phyloP scores from a whole-genome alignment of 2,329 filamentous ascomycete genomes.

The Diaporthe velutina region DNA sequence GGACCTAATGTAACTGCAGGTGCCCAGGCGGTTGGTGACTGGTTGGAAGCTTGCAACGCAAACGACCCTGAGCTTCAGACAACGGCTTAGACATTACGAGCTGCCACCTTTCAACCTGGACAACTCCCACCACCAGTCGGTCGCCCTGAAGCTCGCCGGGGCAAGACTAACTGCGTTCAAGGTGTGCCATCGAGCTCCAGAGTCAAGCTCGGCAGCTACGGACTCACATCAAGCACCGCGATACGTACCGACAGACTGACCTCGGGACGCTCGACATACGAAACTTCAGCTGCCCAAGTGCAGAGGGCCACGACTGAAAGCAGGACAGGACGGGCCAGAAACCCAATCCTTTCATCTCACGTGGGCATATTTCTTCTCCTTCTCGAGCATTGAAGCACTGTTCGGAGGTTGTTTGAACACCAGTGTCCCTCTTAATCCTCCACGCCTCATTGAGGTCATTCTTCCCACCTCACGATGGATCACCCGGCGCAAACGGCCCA shows the following conservation, averaged over 20 bases:
- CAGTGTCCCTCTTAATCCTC: background rate
- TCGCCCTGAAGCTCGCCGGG: slow-evolving; percentile 11
- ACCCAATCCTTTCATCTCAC: background rate
- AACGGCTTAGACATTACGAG: slow-evolving; percentile 20
- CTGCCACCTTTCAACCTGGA: slow-evolving; percentile 17
- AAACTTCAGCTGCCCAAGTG: slow-evolving; percentile 15
- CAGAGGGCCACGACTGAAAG: background rate
- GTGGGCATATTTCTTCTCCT: background rate
- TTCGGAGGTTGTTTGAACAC: background rate
- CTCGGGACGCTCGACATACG: background rate
- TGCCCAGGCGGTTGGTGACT: slow-evolving; percentile 19
- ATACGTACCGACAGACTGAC: slow-evolving; percentile 17
- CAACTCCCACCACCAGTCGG: slow-evolving; percentile 14
- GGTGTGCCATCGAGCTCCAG: slow-evolving; percentile 18
- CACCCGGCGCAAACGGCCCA: slow-evolving; percentile 33
- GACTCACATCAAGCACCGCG: slow-evolving; percentile 8
- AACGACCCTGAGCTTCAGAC: slow-evolving; percentile 19
- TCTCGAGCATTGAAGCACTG: background rate
- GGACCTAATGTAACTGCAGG: slow-evolving; percentile 13
- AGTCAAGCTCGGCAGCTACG: slow-evolving; percentile 11
- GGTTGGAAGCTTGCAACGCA: slow-evolving; percentile 23
- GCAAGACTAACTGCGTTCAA: slow-evolving; percentile 6
- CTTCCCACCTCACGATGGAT: slow-evolving; percentile 32
- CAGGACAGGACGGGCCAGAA: background rate
- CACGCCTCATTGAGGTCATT: background rate